Base-by-base conservation (phyloP, 2,329 filamentous ascomycete species). In the Penicillium sp. region DNA sequence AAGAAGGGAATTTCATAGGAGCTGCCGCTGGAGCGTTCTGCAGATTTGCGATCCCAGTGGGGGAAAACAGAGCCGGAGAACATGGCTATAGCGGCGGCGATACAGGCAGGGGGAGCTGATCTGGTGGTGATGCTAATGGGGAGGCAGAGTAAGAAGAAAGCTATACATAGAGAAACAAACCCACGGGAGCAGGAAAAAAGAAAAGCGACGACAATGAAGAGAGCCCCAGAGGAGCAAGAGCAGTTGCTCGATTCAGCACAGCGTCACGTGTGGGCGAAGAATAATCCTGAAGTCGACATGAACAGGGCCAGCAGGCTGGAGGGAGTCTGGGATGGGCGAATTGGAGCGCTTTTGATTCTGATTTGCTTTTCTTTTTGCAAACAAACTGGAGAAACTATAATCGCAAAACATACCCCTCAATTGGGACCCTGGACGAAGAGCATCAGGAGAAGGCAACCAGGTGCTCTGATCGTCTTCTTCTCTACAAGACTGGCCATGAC, bases 1-100 rank as follows among this genome's bases (percentile, higher is more conserved):
- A 74, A 79, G 52, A 79, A 71, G 11, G 77, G 75, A 23, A 79
- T 73, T 45, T 79, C 73, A 48, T 74, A 73, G 6, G 74, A 71
- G 58, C 51, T 67, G 57, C 63, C 66, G 59, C 65, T 70, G 58
- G 66, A 68, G 47, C 67, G 67, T 48, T 70, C 67, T 60, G 64
- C 68, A 19, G 68, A 64, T 62, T 70, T 70, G 64, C 66, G 63
- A 64, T 60, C 62, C 68, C 70, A 68, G 69, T 68, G 65, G 63
- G 69, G 68, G 56, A 70, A 69, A 52, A 68, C 54, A 44, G 65
- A 64, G 51, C 64, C 61, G 58, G 68, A 69, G 48, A 68, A 64
- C 68, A 70, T 70, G 52, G 41, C 29, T 57, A 53, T 59, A 50
- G 44, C 57, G 45, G 51, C 30, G 17, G 35, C 48, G 45, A 38